Evolutionary conservation across 2,329 filamentous ascomycete species (phyloP).

Genomic region (Penicillium concentricum): DNA sequence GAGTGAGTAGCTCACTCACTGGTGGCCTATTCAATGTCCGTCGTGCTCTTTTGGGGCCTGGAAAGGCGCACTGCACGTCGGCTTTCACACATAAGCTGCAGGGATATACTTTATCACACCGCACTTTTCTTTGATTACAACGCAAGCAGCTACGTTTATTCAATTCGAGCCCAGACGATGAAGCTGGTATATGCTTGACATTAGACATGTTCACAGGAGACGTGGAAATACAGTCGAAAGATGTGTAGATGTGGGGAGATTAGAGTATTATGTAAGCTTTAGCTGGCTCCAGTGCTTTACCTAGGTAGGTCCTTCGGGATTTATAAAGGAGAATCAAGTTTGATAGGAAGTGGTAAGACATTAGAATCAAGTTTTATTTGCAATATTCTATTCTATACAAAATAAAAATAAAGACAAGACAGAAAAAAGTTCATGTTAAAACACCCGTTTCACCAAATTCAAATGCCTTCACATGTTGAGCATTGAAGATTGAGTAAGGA

Average conservation of each 20-base stretch:
- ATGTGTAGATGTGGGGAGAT: neutral
- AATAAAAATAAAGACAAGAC: neutral
- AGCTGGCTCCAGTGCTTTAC: too few species aligned
- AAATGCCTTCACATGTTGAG: too few species aligned
- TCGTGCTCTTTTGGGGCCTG: slow-evolving; percentile 17
- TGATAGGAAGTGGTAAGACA: too few species aligned
- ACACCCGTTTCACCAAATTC: neutral
- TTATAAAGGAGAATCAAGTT: neutral
- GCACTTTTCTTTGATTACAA: slow-evolving; percentile 35
- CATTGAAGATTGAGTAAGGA: neutral
- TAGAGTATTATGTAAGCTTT: neutral
- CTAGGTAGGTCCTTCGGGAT: neutral
- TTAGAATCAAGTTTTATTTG: neutral
- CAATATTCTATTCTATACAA: neutral
- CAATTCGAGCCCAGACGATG: neutral
- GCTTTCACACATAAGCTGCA: slow-evolving; percentile 23
- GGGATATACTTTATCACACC: slow-evolving; percentile 33
- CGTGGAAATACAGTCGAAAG: neutral
- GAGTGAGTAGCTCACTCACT: slow-evolving; percentile 15
- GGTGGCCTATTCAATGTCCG: slow-evolving; percentile 21
- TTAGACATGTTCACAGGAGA: neutral
- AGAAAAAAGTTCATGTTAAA: neutral
- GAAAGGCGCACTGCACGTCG: slow-evolving; percentile 16
- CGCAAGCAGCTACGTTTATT: slow-evolving; percentile 27
- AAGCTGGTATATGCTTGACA: neutral